phyloP scores from a whole-genome alignment of 1,284 basidiomycete genomes.

The Sporisorium reilianum region DNA sequence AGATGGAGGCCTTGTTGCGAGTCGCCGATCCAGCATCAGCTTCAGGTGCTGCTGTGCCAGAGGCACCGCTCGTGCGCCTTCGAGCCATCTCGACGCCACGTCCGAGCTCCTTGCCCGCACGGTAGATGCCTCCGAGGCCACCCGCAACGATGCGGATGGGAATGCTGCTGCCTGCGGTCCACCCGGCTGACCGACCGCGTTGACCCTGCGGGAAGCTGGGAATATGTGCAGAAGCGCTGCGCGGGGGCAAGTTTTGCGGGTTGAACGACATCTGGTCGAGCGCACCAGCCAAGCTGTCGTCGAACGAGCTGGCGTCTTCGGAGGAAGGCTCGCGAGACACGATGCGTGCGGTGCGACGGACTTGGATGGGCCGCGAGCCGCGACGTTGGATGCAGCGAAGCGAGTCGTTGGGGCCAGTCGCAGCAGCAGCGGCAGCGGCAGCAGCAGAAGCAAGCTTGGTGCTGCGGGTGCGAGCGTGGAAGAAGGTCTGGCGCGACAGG shows the following conservation, averaged over 20 bases:
- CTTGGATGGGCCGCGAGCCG: conserved; percentile 28
- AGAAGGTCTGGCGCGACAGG: conserved; percentile 46
- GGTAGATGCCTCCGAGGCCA: conserved; percentile 46
- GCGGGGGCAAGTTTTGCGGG: conserved; percentile 11
- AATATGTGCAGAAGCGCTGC: conserved; percentile 38
- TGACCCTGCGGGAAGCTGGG: conserved; percentile 52
- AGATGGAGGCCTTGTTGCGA: conserved; percentile 22
- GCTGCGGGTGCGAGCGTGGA: conserved; percentile 27
- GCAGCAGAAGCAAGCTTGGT: background rate
- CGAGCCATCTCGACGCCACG: conserved; percentile 47
- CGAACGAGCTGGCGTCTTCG: conserved; percentile 20
- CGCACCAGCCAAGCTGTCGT: conserved; percentile 37
- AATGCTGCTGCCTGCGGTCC: conserved; percentile 45
- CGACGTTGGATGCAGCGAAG: conserved; percentile 22
- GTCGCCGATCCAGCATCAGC: background rate
- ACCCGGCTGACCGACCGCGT: conserved; percentile 35
- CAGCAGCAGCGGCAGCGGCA: too few species aligned
- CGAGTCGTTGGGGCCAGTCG: background rate
- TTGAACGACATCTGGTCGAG: conserved; percentile 38
- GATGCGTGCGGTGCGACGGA: conserved; percentile 37
- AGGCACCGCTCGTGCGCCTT: conserved; percentile 31
- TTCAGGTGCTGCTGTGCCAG: conserved; percentile 4
- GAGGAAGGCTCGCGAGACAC: conserved; percentile 28
- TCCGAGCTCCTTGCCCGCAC: conserved; percentile 47
- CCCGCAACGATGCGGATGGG: conserved; percentile 53